Percentiles rank a stretch among this genome's conserved stretches.
These are phyloP conservation scores for Macrophomina phaseolina DNA, from an alignment of 2,329 filamentous ascomycete genomes.

Conservation along the genomic window DNA sequence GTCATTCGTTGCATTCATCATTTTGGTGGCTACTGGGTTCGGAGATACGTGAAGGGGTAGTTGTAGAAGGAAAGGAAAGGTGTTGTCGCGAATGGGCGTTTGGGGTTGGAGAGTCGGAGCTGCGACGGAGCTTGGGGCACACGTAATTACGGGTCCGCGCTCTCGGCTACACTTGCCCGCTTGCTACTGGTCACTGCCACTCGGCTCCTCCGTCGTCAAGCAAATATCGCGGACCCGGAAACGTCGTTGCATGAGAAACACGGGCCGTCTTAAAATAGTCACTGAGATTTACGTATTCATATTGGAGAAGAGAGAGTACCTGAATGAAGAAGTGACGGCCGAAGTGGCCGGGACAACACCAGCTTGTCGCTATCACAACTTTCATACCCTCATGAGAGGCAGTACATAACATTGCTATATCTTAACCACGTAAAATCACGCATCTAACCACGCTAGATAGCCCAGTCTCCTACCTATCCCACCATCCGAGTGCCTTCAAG, in stretches of 20 bases:
- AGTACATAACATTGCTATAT: too few relatives aligned
- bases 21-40: conserved; percentile 30
- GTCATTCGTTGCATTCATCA: conserved; percentile 46
- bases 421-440: too few relatives aligned
- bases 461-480: too few relatives aligned
- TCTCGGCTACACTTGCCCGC: conserved; percentile 8
- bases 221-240: not conserved
- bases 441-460: too few relatives aligned
- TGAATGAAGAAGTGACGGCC: too few relatives aligned
- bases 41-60: not conserved
- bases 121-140: conserved; percentile 21
- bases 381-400: too few relatives aligned
- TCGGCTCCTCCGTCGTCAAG: not conserved
- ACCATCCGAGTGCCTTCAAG: too few relatives aligned
- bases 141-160: not conserved
- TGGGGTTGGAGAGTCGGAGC: conserved; percentile 2
- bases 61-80: not conserved
- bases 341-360: too few relatives aligned
- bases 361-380: too few relatives aligned
- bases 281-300: too few relatives aligned
- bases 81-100: conserved; percentile 10
- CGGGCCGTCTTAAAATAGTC: too few relatives aligned
- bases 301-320: too few relatives aligned
- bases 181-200: not conserved
- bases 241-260: not conserved